A percentile compares a stretch with the other conserved stretches of the same genome.
Conservation (phyloP, 306 rosid genomes). For the Malus fusca region DNA sequence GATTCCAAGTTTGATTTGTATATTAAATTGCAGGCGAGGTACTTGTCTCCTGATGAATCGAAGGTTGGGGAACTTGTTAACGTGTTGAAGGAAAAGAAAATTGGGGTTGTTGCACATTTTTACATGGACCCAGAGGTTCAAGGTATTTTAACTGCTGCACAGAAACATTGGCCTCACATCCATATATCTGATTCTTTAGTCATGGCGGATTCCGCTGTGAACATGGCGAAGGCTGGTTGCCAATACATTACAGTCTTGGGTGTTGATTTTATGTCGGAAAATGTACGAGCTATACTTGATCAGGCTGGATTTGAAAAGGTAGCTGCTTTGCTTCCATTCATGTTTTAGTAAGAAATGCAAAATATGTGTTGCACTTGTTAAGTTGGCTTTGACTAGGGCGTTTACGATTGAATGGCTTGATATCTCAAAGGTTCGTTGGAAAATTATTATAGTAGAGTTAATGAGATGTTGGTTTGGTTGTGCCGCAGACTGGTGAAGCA, state of each 20-base stretch:
- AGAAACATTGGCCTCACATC: slow-evolving; percentile 95
- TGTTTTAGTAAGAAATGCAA: background rate
- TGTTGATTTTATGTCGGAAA: slow-evolving; percentile 97
- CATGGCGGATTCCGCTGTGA: slow-evolving; percentile 91
- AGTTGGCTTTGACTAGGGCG: background rate
- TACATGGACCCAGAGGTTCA: slow-evolving; percentile 99
- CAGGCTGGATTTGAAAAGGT: slow-evolving; percentile 89
- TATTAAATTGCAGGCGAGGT: slow-evolving; percentile 68
- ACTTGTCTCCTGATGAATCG: slow-evolving; percentile 54
- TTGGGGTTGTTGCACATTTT: slow-evolving; percentile 94
- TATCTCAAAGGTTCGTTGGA: background rate
- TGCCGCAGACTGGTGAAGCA: slow-evolving; percentile 2
- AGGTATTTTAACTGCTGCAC: slow-evolving; percentile 87
- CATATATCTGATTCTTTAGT: slow-evolving; percentile 93
- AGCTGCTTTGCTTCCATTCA: slow-evolving; percentile 3
- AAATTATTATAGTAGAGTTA: background rate
- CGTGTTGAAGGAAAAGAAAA: slow-evolving; percentile 72
- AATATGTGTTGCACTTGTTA: background rate
- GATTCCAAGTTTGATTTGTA: slow-evolving; percentile 13
- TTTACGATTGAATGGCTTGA: background rate
- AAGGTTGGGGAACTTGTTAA: slow-evolving; percentile 59
- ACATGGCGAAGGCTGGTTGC: slow-evolving; percentile 90
- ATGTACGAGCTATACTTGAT: slow-evolving; percentile 96
- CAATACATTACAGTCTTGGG: slow-evolving; percentile 76
- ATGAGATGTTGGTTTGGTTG: slow-evolving; percentile 7